Evolutionary conservation across 371 early-diverging fungal genomes (phyloP).

Genomic region (Lichtheimia hyalospora): DNA sequence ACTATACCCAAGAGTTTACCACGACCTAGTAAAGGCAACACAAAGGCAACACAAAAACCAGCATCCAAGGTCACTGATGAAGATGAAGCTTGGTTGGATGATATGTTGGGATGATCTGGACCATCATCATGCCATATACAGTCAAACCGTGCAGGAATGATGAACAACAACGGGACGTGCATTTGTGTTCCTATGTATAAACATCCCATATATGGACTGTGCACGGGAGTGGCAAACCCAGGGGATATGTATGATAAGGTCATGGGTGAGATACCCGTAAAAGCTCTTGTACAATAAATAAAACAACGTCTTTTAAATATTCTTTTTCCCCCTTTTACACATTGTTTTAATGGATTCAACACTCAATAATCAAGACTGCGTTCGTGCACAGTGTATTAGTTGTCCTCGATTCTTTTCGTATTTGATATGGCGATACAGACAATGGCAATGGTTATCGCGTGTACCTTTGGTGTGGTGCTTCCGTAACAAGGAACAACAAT

Average conservation of each 20-base stretch:
- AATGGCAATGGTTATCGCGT: slow-evolving; percentile 5
- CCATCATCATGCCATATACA: background rate
- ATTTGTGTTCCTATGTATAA: too few relatives aligned
- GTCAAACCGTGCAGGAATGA: background rate
- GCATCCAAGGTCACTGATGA: slow-evolving; percentile 14
- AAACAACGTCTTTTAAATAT: too few relatives aligned
- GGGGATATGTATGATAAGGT: background rate
- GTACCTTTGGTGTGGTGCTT: slow-evolving; percentile 14
- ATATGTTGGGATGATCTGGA: slow-evolving; percentile 28
- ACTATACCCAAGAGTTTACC: background rate
- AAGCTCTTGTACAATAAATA: too few relatives aligned
- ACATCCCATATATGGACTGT: too few relatives aligned
- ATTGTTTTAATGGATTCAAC: background rate
- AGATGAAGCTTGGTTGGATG: slow-evolving; percentile 50
- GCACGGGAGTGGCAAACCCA: too few relatives aligned
- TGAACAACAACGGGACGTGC: too few relatives aligned
- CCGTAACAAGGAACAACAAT: slow-evolving; percentile 8
- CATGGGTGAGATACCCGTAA: background rate
- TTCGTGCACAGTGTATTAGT: background rate
- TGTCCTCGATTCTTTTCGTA: slow-evolving; percentile 5
- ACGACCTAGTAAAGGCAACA: background rate
- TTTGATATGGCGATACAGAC: slow-evolving; percentile 3
- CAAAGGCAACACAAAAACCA: background rate
- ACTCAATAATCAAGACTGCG: too few relatives aligned
- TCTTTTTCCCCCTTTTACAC: background rate